Evolutionary conservation across 805 yeast species (phyloP), one percentile per base, ranked within the genome.

Genomic region (Nakazawaea ernobii): DNA sequence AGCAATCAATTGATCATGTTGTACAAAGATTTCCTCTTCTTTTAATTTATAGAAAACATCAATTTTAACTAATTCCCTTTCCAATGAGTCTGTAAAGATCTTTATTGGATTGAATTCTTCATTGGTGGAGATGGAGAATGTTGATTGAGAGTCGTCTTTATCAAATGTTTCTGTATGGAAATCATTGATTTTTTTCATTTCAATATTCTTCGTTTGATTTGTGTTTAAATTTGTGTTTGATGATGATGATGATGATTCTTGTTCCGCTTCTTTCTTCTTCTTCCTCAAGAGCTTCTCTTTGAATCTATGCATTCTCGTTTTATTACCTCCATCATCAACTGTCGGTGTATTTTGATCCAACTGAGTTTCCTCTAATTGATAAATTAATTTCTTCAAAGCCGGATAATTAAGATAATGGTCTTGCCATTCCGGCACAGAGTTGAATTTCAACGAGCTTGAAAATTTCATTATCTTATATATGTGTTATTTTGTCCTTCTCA

Each of bases 361-460:
- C 33, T 61, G 61, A 44, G 65, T 63, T 17, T 71, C 69, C 52
- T 80, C 84, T 33, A 82, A 67, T 51, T 70, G 65, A 57, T 82
- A 82, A 32, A 81, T 74, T 29, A 70, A 57, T 55, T 80, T 79
- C 57, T 82, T 82, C 53, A 82, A 62, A 9, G 71, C 70, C 7
- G 74, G 67, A 52, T 74, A 74, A 48, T 70, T 66, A 51, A 74
- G 55, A 51, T 74, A 74, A 40, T 62, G 54, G 45, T 73, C 78
- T 52, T 65, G 67, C 78, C 79, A 74, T 56, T 74, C 80, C 5
- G 80, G 80, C 32, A 74, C 80, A n/a, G 75, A 72, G 53, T 74
- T 74, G 53, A 74, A 71, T 57, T 73, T 73, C 45, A 74, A 60
- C 30, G 78, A 73, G 49, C 73, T 77, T 29, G 74, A 67, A 53